Evolutionary conservation across 1,284 basidiomycete genomes (phyloP).

Genomic region (Ustilago shanxiensis): DNA sequence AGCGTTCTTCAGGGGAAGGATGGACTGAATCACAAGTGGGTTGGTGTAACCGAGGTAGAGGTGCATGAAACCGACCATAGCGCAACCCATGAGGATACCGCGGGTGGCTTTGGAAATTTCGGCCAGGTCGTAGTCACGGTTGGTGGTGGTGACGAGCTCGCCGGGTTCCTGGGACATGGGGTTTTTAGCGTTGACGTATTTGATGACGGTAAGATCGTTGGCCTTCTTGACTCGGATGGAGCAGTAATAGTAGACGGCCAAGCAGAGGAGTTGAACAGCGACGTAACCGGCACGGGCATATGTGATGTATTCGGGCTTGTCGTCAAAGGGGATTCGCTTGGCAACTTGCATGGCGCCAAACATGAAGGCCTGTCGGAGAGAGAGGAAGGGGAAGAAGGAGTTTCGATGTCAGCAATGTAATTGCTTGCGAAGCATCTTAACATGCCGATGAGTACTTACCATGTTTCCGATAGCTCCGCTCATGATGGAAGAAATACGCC

Average conservation of each 20-base stretch:
- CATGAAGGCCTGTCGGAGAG: slow-evolving; percentile 46
- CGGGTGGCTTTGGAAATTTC: slow-evolving; percentile 88
- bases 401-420: slow-evolving; percentile 6
- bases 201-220: slow-evolving; percentile 94
- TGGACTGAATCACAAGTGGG: slow-evolving; percentile 69
- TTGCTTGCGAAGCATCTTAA: neutral
- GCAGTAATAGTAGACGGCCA: slow-evolving; percentile 82
- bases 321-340: slow-evolving; percentile 89
- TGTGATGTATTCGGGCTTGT: slow-evolving; percentile 80
- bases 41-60: slow-evolving; percentile 70
- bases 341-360: slow-evolving; percentile 76
- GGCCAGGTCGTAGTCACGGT: slow-evolving; percentile 90
- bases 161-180: slow-evolving; percentile 77
- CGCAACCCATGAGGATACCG: slow-evolving; percentile 70
- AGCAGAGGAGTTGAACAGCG: slow-evolving; percentile 78
- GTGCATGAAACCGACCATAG: slow-evolving; percentile 70
- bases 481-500: slow-evolving; percentile 31
- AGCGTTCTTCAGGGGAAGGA: slow-evolving; percentile 69
- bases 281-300: slow-evolving; percentile 89
- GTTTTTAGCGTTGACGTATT: slow-evolving; percentile 78
- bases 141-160: slow-evolving; percentile 89
- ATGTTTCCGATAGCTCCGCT: slow-evolving; percentile 57
- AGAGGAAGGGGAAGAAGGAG: neutral
- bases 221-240: slow-evolving; percentile 80
- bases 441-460: slow-evolving; percentile 27